phyloP scores from a whole-genome alignment of 768 basidiomycete species.

The Suillus brevipes region DNA sequence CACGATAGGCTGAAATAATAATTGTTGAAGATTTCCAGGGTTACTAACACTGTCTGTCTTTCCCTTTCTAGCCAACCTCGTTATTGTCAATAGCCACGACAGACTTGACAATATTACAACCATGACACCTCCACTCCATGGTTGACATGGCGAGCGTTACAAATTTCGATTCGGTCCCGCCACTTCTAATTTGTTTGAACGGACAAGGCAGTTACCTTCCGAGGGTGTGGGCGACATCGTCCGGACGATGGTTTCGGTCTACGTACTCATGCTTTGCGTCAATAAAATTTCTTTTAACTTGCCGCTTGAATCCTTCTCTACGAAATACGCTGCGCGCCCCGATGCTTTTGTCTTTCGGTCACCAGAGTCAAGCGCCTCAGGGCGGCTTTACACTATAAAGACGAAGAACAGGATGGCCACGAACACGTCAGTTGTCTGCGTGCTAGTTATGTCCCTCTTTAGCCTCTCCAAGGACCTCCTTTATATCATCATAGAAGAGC shows the following conservation, averaged over 20 bases:
- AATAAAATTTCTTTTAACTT: conserved; percentile 25
- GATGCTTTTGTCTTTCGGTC: conserved; percentile 37
- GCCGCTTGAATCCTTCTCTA: conserved; percentile 32
- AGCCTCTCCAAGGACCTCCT: conserved; percentile 31
- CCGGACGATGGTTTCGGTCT: conserved; percentile 21
- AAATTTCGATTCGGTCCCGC: conserved; percentile 33
- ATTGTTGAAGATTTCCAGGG: conserved; percentile 4
- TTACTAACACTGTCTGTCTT: conserved; percentile 5
- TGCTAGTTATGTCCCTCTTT: conserved; percentile 38
- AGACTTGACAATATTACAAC: conserved; percentile 19
- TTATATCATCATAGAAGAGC: conserved; percentile 34
- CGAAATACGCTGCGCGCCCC: conserved; percentile 29
- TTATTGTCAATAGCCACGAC: conserved; percentile 26
- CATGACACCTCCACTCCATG: conserved; percentile 22
- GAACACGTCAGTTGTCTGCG: conserved; percentile 25
- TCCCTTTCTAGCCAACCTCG: conserved; percentile 24
- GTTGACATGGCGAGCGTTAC: conserved; percentile 37
- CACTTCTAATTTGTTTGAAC: conserved; percentile 29
- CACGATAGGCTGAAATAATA: conserved; percentile 8
- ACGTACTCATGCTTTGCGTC: conserved; percentile 29
- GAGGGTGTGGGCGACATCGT: conserved; percentile 20
- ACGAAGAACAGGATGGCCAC: conserved; percentile 12
- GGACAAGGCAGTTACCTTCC: conserved; percentile 24
- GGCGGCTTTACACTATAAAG: conserved; percentile 30
- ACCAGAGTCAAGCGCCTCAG: conserved; percentile 23